Conservation (phyloP, 352 stramenopile genomes). For the Globisporangium lucens region DNA sequence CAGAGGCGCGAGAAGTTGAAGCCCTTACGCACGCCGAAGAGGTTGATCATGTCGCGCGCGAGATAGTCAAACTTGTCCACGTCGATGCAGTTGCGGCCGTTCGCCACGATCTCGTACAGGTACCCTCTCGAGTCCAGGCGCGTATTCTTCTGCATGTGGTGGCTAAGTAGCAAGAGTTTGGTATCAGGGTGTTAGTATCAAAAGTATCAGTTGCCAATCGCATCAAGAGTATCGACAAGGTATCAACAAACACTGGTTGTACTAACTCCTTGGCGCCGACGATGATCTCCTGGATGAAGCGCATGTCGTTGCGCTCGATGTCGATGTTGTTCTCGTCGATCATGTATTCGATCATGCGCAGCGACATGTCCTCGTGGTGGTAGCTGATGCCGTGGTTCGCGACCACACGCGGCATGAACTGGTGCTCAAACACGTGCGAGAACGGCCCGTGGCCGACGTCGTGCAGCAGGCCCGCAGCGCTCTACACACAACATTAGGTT, state of each 20-base stretch:
- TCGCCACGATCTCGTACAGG: conserved; percentile 90
- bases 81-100: conserved; percentile 89
- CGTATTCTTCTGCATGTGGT: conserved; percentile 31
- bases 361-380: conserved; percentile 82
- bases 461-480: conserved; percentile 75
- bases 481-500: conserved; percentile 29
- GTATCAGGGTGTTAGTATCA: not conserved
- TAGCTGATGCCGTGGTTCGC: conserved; percentile 37
- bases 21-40: conserved; percentile 75
- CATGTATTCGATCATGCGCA: conserved; percentile 77
- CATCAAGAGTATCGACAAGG: not conserved
- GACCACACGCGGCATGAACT: conserved; percentile 78
- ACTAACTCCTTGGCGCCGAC: conserved; percentile 71
- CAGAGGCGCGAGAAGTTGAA: conserved; percentile 78
- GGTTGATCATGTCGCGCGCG: conserved; percentile 81
- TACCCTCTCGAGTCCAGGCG: conserved; percentile 63
- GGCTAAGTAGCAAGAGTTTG: conserved; percentile 22
- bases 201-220: too few relatives aligned
- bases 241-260: not conserved
- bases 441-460: conserved; percentile 94
- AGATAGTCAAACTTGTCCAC: conserved; percentile 93
- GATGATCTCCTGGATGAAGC: conserved; percentile 80
- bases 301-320: conserved; percentile 57
- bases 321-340: conserved; percentile 82
- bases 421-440: conserved; percentile 94